Evolutionary conservation across 2,329 filamentous ascomycete genomes (phyloP).

Genomic region (Penicillium concentricum): DNA sequence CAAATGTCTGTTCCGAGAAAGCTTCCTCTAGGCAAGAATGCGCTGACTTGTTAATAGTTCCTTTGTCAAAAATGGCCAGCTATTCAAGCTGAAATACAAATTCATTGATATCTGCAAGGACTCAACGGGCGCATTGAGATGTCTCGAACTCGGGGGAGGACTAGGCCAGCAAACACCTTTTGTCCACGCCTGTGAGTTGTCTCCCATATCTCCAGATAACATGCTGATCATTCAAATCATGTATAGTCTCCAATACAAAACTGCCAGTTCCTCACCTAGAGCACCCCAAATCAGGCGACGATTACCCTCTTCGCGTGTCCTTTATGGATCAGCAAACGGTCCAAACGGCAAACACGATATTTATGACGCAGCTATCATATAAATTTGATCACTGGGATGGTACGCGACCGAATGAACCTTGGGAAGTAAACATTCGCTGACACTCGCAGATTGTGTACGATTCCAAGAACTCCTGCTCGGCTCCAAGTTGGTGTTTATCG

Average conservation of each 20-base stretch:
- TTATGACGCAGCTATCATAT: conserved; percentile 43
- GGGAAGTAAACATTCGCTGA: background rate
- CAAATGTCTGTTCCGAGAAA: conserved; percentile 31
- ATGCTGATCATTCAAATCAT: background rate
- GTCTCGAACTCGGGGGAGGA: conserved; percentile 40
- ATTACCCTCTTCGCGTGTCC: conserved; percentile 39
- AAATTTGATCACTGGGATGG: conserved; percentile 45
- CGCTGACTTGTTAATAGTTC: conserved; percentile 28
- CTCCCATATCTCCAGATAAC: background rate
- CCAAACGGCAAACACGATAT: conserved; percentile 38
- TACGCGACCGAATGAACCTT: conserved; percentile 16
- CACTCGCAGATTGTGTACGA: conserved; percentile 37
- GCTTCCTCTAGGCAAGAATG: background rate
- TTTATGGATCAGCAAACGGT: conserved; percentile 47
- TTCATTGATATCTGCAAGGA: conserved; percentile 44
- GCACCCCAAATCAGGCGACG: conserved; percentile 38
- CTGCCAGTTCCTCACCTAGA: conserved; percentile 45
- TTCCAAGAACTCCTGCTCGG: conserved; percentile 43
- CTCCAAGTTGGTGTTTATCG: conserved; percentile 41
- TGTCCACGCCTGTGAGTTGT: conserved; percentile 40
- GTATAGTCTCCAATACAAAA: conserved; percentile 36
- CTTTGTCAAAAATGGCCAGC: conserved; percentile 38
- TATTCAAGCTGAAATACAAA: conserved; percentile 42
- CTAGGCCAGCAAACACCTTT: conserved; percentile 38
- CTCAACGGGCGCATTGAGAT: conserved; percentile 34